Evolutionary conservation across 2,329 filamentous ascomycete species (phyloP), one percentile per base, ranked within the genome.

Genomic region (Emericellopsis atlantica): DNA sequence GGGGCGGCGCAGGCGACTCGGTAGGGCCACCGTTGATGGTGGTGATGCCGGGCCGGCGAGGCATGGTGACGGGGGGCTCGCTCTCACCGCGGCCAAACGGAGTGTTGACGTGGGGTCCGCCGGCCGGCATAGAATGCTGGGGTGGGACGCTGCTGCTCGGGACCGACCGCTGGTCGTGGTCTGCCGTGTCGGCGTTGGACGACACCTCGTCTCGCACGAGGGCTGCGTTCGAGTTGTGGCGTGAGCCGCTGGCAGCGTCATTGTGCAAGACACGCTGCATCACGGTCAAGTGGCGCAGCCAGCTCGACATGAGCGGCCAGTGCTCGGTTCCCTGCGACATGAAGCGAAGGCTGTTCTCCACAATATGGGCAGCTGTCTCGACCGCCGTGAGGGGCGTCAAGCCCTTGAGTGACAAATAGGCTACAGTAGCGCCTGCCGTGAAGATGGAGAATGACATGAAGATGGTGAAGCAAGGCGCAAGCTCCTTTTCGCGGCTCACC

Each of bases 391-490:
- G 58, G 1, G 74, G 74, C 1, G 74, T 74, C 7, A 79, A 54
- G 9, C 73, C 72, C 58, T 77, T 78, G 36, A 79, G 65, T n/a
- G 73, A 75, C 24, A 79, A 64, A 55, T 76, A 79, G 11, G 74
- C 74, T 2, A 77, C 69, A 1, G 74, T 78, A 2, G 74, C 74
- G 45, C 73, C 73, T 2, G 74, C 72, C 0, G 73, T 77, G 46
- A 79, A 79, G 39, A 73, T 70, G 0, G 74, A 72, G 53, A 79
- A 79, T 11, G 78, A 61, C 74, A 79, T 78, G 45, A 76, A 75
- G 41, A 79, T 73, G 32, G 74, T 74, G 56, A 77, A 75, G 55
- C 70, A 76, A n/a, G 72, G 61, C n/a, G 70, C 63, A 21, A 65
- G 62, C 41, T 77, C 72, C 58, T 77, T 77, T 40, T 78, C 73